Evolutionary conservation across 2,329 filamentous ascomycete species (phyloP), one percentile per base, ranked within the genome.

Genomic region (Botrytis deweyae): DNA sequence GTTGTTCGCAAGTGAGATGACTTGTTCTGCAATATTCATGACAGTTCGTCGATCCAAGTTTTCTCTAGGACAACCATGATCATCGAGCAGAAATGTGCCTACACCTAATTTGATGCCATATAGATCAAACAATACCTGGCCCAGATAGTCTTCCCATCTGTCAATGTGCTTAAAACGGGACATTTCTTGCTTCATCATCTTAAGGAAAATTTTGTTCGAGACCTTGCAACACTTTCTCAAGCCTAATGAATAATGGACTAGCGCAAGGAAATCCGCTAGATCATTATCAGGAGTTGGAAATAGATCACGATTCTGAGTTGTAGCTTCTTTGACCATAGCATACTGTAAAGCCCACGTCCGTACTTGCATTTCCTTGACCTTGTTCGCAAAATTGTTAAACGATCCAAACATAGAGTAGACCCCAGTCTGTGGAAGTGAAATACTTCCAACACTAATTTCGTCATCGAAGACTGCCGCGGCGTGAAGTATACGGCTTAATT

Each of bases 281-380:
- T 95, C 92, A 72, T 92, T 92, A 59, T 92, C 87, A 0, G 91
- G 88, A 8, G 86, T 87, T 4, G 89, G 85, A 78, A 94, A 95
- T 0, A 87, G 81, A 1, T 89, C 87, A 14, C 84, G 82, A 77
- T 92, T 89, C 77, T 95, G 92, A 9, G 85, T 83, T 42, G 95
- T 90, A 5, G 89, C 92, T 76, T 94, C 91, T 80, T 92, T 92
- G 62, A 98, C 82, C 70, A 98, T 84, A 0, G 89, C 88, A 80
- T 98, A 99, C 76, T 95, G 91, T 58, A 98, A 84, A 55, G 93
- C 94, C 95, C 96, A 98, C 18, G 91, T 89, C 49, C 94, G 90
- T 4, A 97, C 89, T 79, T 97, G 92, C 86, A 97, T 92, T 78
- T 98, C 94, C 59, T 94, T 90, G 62, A 98, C 85, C 79, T 91